These are phyloP conservation scores for Phylloporus arenicola DNA, from an alignment of 768 basidiomycete species.

Conservation along the genomic window DNA sequence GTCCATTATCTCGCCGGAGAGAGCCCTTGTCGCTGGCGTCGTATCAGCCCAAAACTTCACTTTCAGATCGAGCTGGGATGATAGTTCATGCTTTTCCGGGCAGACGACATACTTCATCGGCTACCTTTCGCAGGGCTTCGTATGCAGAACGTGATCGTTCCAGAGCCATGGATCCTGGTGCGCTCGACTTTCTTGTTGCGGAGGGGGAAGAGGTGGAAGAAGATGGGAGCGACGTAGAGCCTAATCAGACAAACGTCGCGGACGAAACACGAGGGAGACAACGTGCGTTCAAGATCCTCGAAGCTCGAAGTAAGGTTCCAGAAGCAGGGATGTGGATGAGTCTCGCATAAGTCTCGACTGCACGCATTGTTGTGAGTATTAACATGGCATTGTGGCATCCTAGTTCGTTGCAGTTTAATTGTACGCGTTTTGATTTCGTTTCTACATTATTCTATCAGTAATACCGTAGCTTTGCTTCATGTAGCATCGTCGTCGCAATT, in stretches of 20 bases:
- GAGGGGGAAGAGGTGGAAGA: conserved; percentile 48
- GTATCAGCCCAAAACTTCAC: conserved; percentile 48
- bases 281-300: conserved; percentile 62
- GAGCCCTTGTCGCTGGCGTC: conserved; percentile 49
- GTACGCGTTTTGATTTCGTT: conserved; percentile 5
- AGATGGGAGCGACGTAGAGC: conserved; percentile 25
- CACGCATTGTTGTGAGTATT: conserved; percentile 4
- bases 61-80: conserved; percentile 34
- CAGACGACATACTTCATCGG: conserved; percentile 33
- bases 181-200: conserved; percentile 53
- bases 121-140: conserved; percentile 51
- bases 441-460: conserved; percentile 32
- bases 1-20: conserved; percentile 31
- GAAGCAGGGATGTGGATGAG: conserved; percentile 79
- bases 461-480: conserved; percentile 28
- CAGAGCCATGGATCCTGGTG: conserved; percentile 63
- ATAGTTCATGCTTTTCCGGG: conserved; percentile 27
- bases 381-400: conserved; percentile 3
- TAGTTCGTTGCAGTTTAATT: conserved; percentile 5
- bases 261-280: conserved; percentile 45
- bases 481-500: conserved; percentile 25
- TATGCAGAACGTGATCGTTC: conserved; percentile 67
- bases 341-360: conserved; percentile 41
- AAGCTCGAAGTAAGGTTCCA: conserved; percentile 63
- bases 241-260: conserved; percentile 12